These are phyloP conservation scores for Diphasiastrum complanatum DNA, from an alignment of 83 land plant species.

Conservation along the genomic window DNA sequence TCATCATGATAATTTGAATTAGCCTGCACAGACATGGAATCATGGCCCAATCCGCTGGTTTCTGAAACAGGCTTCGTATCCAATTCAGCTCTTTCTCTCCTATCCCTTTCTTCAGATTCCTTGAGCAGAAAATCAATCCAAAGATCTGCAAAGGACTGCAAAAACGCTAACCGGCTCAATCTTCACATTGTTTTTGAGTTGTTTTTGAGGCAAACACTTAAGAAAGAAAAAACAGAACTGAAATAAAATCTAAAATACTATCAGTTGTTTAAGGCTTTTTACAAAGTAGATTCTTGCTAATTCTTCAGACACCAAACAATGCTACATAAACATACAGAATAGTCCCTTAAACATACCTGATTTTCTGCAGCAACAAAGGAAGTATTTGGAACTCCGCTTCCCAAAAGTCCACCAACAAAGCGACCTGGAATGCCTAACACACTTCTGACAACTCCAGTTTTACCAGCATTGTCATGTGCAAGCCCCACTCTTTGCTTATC, in stretches of 20 bases:
- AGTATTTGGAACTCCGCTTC: conserved; percentile 37
- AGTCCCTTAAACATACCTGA: too few relatives aligned
- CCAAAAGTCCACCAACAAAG: conserved; percentile 85
- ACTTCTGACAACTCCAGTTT: conserved; percentile 82
- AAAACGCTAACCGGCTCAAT: neutral
- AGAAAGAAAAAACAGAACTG: too few relatives aligned
- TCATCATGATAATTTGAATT: too few relatives aligned
- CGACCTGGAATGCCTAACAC: conserved; percentile 92
- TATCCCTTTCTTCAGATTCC: conserved; percentile 85
- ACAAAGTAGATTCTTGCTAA: too few relatives aligned
- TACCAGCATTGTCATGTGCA: conserved; percentile 74
- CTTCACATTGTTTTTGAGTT: too few relatives aligned
- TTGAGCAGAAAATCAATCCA: conserved; percentile 99
- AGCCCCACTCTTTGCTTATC: conserved; percentile 82
- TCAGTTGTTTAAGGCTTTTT: too few relatives aligned
- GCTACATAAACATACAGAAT: too few relatives aligned
- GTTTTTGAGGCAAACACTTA: too few relatives aligned
- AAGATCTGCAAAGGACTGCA: conserved; percentile 92
- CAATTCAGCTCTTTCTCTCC: conserved; percentile 46
- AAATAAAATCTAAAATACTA: too few relatives aligned
- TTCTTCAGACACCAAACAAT: too few relatives aligned
- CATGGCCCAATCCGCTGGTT: too few relatives aligned
- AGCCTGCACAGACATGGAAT: too few relatives aligned
- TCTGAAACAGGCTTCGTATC: conserved; percentile 15
- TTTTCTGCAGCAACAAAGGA: conserved; percentile 47